Evolutionary conservation across 1,139 yeast genomes (phyloP), one percentile per base, ranked within the genome.

Genomic region (Debaryomyces nepalensis): DNA sequence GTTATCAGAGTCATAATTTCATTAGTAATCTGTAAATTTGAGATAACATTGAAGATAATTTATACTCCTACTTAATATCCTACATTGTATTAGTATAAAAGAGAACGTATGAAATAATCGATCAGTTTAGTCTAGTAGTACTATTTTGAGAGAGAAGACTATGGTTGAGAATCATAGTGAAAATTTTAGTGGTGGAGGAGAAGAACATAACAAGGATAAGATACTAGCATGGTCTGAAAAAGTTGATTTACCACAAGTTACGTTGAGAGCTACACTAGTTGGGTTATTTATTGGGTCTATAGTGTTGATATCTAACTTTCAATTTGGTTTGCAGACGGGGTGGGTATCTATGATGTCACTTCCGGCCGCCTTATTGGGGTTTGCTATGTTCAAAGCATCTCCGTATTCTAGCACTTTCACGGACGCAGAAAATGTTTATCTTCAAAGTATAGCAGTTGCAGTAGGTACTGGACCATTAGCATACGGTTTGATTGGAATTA

Each of bases 331-430:
- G 21, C 99, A 93, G 58, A 91, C 97, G 0, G 99, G 99, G 1
- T 93, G 99, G 99, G 97, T 93, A 2, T 89, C 97, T 6, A 93
- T 93, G 99, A 93, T 93, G 99, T 87, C 96, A n/a, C 70, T 93
- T 43, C 98, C 99, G 0, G 86, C 97, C 5, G 97, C 98, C 0
- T 65, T 93, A 40, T 64, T 93, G 16, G 97, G 95, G 1, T 91
- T 82, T 63, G 87, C 97, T 0, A 68, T 86, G 18, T 93, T 91
- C 67, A 84, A 81, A 52, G 54, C 79, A 3, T 72, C 79, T 41
- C 75, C 70, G 30, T 79, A 55, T 53, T 68, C 61, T 43, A 48
- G 49, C 22, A 73, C 75, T 6, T 88, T 93, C 59, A 79, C 95
- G 1, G 97, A 90, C 49, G 97, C 88, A 11, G 98, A 93, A 59